phyloP scores from a whole-genome alignment of 164 flowering plant genomes.

The Cinnamomum chago region DNA sequence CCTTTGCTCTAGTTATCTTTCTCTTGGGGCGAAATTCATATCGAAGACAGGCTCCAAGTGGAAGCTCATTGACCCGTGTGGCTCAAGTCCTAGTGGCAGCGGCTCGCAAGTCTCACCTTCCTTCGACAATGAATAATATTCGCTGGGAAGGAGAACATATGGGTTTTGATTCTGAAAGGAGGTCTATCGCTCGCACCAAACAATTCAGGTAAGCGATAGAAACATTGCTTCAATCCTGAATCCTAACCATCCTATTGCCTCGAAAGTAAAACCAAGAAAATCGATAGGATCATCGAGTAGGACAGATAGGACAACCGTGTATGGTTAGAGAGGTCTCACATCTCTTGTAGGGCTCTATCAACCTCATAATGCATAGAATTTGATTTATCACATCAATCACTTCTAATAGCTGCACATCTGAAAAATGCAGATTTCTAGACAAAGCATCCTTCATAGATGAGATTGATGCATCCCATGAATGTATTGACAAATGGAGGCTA shows the following conservation, averaged over 20 bases:
- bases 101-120: not conserved
- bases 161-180: not conserved
- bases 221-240: too few species aligned
- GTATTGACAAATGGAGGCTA: not conserved
- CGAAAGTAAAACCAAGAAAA: too few species aligned
- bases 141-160: not conserved
- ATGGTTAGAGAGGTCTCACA: too few species aligned
- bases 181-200: not conserved
- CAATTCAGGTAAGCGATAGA: conserved; percentile 5
- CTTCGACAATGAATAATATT: not conserved
- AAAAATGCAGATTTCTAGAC: too few species aligned
- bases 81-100: conserved; percentile 4
- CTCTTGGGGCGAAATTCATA: conserved; percentile 22
- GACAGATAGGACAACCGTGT: too few species aligned
- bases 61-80: not conserved
- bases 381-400: too few species aligned
- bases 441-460: too few species aligned
- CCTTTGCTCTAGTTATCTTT: conserved; percentile 9
- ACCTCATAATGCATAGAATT: too few species aligned
- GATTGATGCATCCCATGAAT: not conserved
- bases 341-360: too few species aligned
- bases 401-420: too few species aligned
- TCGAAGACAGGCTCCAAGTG: not conserved
- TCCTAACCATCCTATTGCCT: too few species aligned
- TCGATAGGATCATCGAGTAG: too few species aligned